These are phyloP conservation scores for Psidium guajava DNA, from an alignment of 345 rosid genomes.

Conservation along the genomic window DNA sequence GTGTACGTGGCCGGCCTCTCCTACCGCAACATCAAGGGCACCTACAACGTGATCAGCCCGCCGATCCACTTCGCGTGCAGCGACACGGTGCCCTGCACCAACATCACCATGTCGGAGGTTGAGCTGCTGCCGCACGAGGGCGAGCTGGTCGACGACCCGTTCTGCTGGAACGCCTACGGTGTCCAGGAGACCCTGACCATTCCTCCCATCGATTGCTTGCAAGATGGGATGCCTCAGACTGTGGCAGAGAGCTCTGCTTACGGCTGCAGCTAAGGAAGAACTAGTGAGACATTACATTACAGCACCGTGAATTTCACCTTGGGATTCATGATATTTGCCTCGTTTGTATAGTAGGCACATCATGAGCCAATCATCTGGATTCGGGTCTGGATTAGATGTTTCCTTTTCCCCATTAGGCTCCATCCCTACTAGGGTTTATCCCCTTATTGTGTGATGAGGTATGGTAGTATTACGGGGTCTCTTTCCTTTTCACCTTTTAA, in stretches of 20 bases:
- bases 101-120: slow-evolving; percentile 81
- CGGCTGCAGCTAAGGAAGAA: slow-evolving; percentile 25
- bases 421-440: slow-evolving; percentile 61
- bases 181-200: slow-evolving; percentile 65
- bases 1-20: slow-evolving; percentile 54
- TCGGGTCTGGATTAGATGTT: slow-evolving; percentile 3
- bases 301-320: not conserved
- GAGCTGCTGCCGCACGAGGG: slow-evolving; percentile 91
- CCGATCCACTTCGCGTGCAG: slow-evolving; percentile 97
- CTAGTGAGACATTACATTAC: not conserved
- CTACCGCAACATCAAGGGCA: slow-evolving; percentile 78
- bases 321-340: not conserved
- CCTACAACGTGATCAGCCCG: slow-evolving; percentile 65
- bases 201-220: slow-evolving; percentile 74
- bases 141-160: slow-evolving; percentile 77
- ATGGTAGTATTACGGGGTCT: slow-evolving; percentile 2
- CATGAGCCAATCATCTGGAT: not conserved
- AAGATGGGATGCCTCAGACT: slow-evolving; percentile 57
- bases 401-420: slow-evolving; percentile 12
- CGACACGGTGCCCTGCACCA: slow-evolving; percentile 83
- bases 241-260: slow-evolving; percentile 18
- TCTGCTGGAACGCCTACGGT: slow-evolving; percentile 98
- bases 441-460: slow-evolving; percentile 68
- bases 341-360: not conserved
- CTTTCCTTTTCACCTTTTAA: not conserved